These are phyloP conservation scores for Syncephalis plumigaleata DNA, from an alignment of 371 early-diverging fungal genomes.

Conservation along the genomic window DNA sequence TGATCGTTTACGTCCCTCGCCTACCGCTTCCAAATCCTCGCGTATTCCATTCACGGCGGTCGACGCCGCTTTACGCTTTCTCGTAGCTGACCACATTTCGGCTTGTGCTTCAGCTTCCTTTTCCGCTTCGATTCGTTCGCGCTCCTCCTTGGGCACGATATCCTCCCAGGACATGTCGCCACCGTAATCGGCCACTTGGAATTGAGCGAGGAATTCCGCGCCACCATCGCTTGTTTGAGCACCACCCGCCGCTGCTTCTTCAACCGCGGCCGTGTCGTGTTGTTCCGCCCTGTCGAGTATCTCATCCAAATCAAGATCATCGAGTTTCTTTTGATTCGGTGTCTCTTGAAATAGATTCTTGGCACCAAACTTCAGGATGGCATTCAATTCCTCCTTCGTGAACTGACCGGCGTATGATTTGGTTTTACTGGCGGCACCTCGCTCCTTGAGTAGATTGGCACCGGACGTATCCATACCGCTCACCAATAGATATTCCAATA, in stretches of 20 bases:
- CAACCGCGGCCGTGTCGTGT: conserved; percentile 51
- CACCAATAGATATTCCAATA: conserved; percentile 93
- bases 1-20: conserved; percentile 2
- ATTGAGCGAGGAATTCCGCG: conserved; percentile 87
- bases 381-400: conserved; percentile 72
- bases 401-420: conserved; percentile 24
- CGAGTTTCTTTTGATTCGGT: conserved; percentile 52
- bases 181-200: conserved; percentile 80
- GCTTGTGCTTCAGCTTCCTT: conserved; percentile 19
- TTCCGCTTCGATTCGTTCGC: conserved; percentile 44
- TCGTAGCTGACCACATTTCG: conserved; percentile 10
- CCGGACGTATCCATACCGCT: conserved; percentile 96
- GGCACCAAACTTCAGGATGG: conserved; percentile 95
- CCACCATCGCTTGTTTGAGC: conserved; percentile 43
- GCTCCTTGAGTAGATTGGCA: conserved; percentile 35
- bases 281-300: conserved; percentile 89
- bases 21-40: not conserved
- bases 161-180: conserved; percentile 83
- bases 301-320: conserved; percentile 88
- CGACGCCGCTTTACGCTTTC: conserved; percentile 11
- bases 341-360: conserved; percentile 84
- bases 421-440: conserved; percentile 4
- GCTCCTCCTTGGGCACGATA: conserved; percentile 81
- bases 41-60: conserved; percentile 1
- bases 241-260: conserved; percentile 7